Percentiles rank a stretch among this genome's conserved stretches.
Evolutionary conservation across 176 grass and related monocot species (phyloP).

Genomic region (Neostapfia colusana): DNA sequence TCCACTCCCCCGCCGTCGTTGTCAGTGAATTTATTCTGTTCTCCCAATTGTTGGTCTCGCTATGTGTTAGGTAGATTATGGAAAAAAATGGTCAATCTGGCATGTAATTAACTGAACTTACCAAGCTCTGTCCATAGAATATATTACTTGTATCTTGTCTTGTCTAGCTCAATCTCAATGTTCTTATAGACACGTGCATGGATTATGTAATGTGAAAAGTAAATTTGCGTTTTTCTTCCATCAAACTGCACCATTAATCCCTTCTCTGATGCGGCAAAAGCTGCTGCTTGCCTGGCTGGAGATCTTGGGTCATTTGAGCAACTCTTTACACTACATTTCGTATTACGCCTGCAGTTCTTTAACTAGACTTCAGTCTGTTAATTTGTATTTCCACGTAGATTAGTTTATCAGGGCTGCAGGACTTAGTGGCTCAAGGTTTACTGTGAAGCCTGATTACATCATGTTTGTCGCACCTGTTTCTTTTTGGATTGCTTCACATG

Average conservation of each 20-base stretch:
- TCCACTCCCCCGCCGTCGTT: constrained; percentile 81
- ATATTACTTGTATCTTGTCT: constrained; percentile 35
- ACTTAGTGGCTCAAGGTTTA: not conserved
- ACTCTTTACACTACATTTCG: not conserved
- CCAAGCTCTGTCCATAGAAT: constrained; percentile 22
- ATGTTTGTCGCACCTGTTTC: not conserved
- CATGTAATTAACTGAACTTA: constrained; percentile 65
- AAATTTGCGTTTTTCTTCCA: constrained; percentile 17
- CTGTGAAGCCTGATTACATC: not conserved
- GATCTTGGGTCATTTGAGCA: not conserved
- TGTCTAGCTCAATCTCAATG: not conserved
- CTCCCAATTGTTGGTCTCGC: constrained; percentile 73
- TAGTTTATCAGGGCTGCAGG: not conserved
- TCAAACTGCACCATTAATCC: not conserved
- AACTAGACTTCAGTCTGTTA: not conserved
- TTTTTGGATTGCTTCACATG: not conserved
- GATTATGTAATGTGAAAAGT: not conserved
- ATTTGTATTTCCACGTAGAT: not conserved
- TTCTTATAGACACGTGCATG: not conserved
- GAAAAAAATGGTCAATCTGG: constrained; percentile 31
- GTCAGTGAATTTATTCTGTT: constrained; percentile 96
- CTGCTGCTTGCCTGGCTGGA: not conserved
- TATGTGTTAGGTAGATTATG: constrained; percentile 74
- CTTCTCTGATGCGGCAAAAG: not conserved
- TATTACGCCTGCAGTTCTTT: not conserved